phyloP scores from a whole-genome alignment of 1,284 basidiomycete species.

The Rhodotorula sp. region DNA sequence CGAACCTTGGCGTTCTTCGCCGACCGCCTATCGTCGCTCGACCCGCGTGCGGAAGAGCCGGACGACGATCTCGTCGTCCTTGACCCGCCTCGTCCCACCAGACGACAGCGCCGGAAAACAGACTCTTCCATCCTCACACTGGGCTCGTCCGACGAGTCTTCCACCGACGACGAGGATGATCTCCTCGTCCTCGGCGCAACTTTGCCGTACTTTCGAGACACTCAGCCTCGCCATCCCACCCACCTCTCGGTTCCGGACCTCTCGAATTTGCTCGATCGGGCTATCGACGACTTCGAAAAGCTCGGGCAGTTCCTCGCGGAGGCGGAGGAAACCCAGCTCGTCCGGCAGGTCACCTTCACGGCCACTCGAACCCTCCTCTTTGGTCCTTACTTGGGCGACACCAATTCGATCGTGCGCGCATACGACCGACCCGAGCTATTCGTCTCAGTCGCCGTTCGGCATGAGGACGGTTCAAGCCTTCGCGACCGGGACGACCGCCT shows the following conservation, averaged over 20 bases:
- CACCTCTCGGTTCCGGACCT: conserved; percentile 3
- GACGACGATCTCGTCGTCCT: not conserved
- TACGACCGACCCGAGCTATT: conserved; percentile 16
- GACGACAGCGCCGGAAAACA: not conserved
- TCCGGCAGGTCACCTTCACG: conserved; percentile 13
- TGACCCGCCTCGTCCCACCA: too few relatives aligned
- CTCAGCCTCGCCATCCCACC: not conserved
- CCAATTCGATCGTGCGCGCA: conserved; percentile 12
- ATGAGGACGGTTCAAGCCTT: conserved; percentile 10
- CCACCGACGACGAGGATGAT: not conserved
- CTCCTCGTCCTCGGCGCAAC: not conserved
- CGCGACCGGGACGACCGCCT: not conserved
- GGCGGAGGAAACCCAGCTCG: not conserved
- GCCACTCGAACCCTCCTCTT: conserved; percentile 12
- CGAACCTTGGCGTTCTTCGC: conserved; percentile 15
- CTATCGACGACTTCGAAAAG: not conserved
- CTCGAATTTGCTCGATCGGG: not conserved
- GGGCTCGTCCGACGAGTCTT: not conserved
- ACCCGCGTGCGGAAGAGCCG: not conserved
- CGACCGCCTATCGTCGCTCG: not conserved
- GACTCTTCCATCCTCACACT: not conserved
- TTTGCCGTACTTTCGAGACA: not conserved
- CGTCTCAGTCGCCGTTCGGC: conserved; percentile 11
- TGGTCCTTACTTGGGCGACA: conserved; percentile 11
- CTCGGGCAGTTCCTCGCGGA: not conserved